Evolutionary conservation across 2,329 filamentous ascomycete genomes (phyloP), one percentile per base, ranked within the genome.

Genomic region (Penicillium brasilianum): DNA sequence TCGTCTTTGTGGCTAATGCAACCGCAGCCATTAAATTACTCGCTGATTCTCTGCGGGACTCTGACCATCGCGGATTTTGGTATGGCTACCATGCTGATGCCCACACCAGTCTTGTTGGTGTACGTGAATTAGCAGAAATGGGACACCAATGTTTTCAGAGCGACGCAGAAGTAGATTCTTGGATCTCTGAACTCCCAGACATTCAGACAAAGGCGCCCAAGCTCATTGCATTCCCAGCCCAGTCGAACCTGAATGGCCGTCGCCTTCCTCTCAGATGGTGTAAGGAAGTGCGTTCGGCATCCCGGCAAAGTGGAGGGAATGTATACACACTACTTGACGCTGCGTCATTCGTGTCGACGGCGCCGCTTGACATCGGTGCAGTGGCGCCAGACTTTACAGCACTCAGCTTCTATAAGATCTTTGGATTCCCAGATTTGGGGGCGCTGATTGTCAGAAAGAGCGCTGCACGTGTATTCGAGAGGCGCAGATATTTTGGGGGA

Each of bases 381-480:
- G 68, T 83, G 0, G 87, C 90, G 0, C 91, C 94, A 1, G 94
- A 98, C 74, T 98, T 98, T 67, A 89, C 87, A 0, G 90, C 92
- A 0, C 72, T 98, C 44, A 97, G 93, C 75, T 88, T 98, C 65
- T 96, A 97, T 80, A 99, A 98, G 76, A 93, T 97, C n/a, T 98
- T 98, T 75, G 94, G 95, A 1, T 97, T 97, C 66, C 94, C 94
- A 0, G 92, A 98, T 73, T 81, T 98, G 1, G 94, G 94, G 1
- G 93, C 89, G 1, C 78, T 99, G 60, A 87, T 98, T 32, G 87
- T 98, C 13, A 87, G 90, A 44, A 93, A 91, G 68, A 83, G 86
- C 34, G 86, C 90, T 13, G 87, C 85, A 7, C 75, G 83, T 41
- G 73, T 89, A 3, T 88, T 97, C 50, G 80, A 85, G 34, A 81